Conservation (phyloP, 805 yeast species). For the Priceomyces melissophilus region DNA sequence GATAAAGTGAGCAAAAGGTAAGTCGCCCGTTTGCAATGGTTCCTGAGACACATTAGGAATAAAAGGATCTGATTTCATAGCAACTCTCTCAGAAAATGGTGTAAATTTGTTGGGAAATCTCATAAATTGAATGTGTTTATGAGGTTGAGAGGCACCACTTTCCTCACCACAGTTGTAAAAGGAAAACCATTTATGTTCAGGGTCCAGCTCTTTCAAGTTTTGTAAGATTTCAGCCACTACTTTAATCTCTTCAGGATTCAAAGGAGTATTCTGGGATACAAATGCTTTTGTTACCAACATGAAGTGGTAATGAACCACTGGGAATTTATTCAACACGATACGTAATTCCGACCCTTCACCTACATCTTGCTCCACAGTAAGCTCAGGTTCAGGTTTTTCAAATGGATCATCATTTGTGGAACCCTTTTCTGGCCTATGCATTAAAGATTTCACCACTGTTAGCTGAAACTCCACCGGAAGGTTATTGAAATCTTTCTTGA, state of each 20-base stretch:
- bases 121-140: slow-evolving; percentile 88
- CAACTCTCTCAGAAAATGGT: slow-evolving; percentile 52
- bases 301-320: slow-evolving; percentile 76
- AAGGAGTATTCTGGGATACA: slow-evolving; percentile 66
- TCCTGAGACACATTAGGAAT: slow-evolving; percentile 52
- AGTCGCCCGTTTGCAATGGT: slow-evolving; percentile 57
- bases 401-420: slow-evolving; percentile 63
- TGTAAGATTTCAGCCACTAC: slow-evolving; percentile 55
- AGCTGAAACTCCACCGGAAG: slow-evolving; percentile 21
- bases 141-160: slow-evolving; percentile 94
- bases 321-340: slow-evolving; percentile 80
- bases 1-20: slow-evolving; percentile 80
- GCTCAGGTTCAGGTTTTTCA: slow-evolving; percentile 70
- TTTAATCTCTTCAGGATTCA: slow-evolving; percentile 66
- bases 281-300: slow-evolving; percentile 74
- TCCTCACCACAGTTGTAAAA: slow-evolving; percentile 86
- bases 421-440: slow-evolving; percentile 39
- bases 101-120: slow-evolving; percentile 56
- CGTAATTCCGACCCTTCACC: slow-evolving; percentile 51
- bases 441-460: slow-evolving; percentile 31
- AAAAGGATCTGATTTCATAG: slow-evolving; percentile 45
- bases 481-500: slow-evolving; percentile 17
- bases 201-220: slow-evolving; percentile 39
- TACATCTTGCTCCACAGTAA: slow-evolving; percentile 56
- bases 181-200: slow-evolving; percentile 56